Conservation (phyloP, 2,329 filamentous ascomycete species). For the Cladophialophora psammophila region DNA sequence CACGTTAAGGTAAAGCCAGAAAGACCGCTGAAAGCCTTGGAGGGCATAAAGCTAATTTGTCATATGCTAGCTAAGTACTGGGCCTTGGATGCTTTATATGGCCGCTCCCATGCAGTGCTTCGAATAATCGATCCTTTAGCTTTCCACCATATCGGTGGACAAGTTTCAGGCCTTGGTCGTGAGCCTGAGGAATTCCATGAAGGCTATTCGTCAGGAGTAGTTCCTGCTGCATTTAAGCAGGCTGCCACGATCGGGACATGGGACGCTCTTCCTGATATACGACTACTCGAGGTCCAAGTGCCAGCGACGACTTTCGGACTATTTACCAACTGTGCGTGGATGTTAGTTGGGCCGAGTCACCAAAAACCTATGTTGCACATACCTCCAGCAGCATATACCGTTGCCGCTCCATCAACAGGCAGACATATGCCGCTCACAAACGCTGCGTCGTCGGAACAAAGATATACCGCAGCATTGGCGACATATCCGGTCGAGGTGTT, state of each 20-base stretch:
- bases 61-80: too few relatives aligned
- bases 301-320: background rate
- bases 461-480: slow-evolving; percentile 51
- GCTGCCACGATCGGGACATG: background rate
- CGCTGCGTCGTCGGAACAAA: slow-evolving; percentile 55
- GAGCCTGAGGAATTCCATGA: too few relatives aligned
- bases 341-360: background rate
- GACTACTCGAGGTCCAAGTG: background rate
- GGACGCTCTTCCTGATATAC: background rate
- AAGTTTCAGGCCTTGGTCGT: too few relatives aligned
- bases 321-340: background rate
- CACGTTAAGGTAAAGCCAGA: too few relatives aligned
- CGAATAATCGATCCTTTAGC: too few relatives aligned
- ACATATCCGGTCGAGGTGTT: slow-evolving; percentile 21
- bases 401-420: slow-evolving; percentile 51
- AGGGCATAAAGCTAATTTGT: too few relatives aligned
- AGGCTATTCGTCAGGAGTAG: too few relatives aligned
- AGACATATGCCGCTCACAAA: slow-evolving; percentile 55
- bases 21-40: too few relatives aligned
- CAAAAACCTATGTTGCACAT: slow-evolving; percentile 44
- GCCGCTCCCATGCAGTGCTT: too few relatives aligned
- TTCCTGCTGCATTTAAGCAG: too few relatives aligned
- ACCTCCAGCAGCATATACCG: slow-evolving; percentile 27
- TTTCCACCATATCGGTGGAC: too few relatives aligned
- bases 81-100: too few relatives aligned